Evolutionary conservation across 768 basidiomycete species (phyloP), one percentile per base, ranked within the genome.

Genomic region (Coprinopsis marcescibilis): DNA sequence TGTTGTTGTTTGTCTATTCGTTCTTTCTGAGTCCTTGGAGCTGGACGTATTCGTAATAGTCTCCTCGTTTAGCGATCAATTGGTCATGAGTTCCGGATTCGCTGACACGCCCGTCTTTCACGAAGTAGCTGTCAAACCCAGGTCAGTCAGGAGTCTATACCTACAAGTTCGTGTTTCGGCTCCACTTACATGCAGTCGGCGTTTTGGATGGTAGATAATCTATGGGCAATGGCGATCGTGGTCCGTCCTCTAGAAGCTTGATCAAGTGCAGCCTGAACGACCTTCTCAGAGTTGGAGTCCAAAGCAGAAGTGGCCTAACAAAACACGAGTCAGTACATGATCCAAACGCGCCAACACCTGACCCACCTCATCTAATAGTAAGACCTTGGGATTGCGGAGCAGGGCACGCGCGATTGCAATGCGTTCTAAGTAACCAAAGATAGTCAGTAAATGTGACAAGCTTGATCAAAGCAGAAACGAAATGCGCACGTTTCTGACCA

Each of bases 181-280:
- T n/a, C 33, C 25, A 68, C 82, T 64, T 62, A 88, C 83, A 96
- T 96, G 64, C 80, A 71, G 62, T 94, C 82, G 12, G 91, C 90
- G 56, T 91, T 89, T 64, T 95, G 91, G 53, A 96, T 94, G 2
- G 89, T 92, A 13, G 87, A 89, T 48, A 99, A 67, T 45, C 96
- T 78, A 67, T 98, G 96, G 2, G 95, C 95, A 52, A 99, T 95
- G 13, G 94, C 88, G 49, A 94, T 85, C 7, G 93, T 96, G 5
- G 94, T 95, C 48, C 95, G 78, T 32, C 93, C 94, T 67, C 81
- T 87, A 2, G 92, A 83, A 4, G 94, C 96, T 58, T 81, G 77
- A 65, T 98, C 96, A 23, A 98, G 75, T 3, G 96, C 96, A 4
- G 79, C 85, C 58, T 98, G 95, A 7, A 99, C 96, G 42, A 98